Percentiles rank a stretch among this genome's conserved stretches.
phyloP scores from a whole-genome alignment of 148 eudicot genomes.

The Cornus kousa region DNA sequence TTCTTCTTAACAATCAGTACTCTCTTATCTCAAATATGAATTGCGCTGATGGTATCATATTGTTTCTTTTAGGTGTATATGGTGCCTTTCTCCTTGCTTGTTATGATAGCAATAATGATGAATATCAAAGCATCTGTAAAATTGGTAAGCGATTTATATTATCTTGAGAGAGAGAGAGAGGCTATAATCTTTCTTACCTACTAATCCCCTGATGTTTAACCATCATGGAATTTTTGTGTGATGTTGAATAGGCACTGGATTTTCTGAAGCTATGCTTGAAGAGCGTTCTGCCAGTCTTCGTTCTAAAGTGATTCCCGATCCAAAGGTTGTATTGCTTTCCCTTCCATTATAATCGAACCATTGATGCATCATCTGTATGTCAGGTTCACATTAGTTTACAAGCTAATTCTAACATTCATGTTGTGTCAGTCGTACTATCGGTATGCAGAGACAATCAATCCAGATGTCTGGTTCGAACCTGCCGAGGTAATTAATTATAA shows the following conservation, averaged over 20 bases:
- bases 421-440: conserved; percentile 77
- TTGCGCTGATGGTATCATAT: conserved; percentile 12
- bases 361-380: neutral
- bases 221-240: conserved; percentile 12
- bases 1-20: neutral
- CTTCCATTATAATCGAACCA: neutral
- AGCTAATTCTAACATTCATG: conserved; percentile 10
- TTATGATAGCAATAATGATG: conserved; percentile 81
- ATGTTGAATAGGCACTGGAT: conserved; percentile 73
- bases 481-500: conserved; percentile 52
- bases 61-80: conserved; percentile 59
- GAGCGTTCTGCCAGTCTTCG: conserved; percentile 84
- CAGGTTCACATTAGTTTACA: conserved; percentile 5
- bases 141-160: conserved; percentile 49
- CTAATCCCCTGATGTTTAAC: conserved; percentile 25
- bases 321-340: conserved; percentile 56
- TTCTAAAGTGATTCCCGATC: conserved; percentile 72
- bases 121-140: conserved; percentile 94
- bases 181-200: neutral
- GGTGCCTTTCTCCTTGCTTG: conserved; percentile 98
- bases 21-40: neutral
- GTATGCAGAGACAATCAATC: conserved; percentile 59
- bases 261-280: conserved; percentile 74
- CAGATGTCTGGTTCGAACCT: conserved; percentile 98
- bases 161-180: neutral